Percentiles rank a stretch among this genome's conserved stretches.
phyloP scores from a whole-genome alignment of 1,284 basidiomycete species.

The Cutaneotrichosporon sp. region DNA sequence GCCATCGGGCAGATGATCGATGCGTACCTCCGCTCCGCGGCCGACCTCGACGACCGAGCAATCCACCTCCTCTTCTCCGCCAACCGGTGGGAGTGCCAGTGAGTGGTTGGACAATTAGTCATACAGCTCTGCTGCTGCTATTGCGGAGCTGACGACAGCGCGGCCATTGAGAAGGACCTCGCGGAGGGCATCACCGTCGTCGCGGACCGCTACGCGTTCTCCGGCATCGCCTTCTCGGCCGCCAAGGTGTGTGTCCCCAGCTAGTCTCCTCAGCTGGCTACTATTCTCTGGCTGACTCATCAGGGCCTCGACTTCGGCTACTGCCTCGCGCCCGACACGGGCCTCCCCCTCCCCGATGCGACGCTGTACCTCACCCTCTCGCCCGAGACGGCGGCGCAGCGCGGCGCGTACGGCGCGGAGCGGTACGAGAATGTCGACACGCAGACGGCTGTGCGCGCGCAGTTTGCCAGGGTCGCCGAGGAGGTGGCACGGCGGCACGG shows the following conservation, averaged over 20 bases:
- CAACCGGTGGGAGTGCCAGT: constrained; percentile 96
- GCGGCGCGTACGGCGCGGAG: constrained; percentile 90
- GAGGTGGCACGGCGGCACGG: constrained; percentile 31
- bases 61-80: constrained; percentile 96
- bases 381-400: constrained; percentile 66
- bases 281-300: background rate
- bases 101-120: constrained; percentile 43
- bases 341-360: constrained; percentile 84
- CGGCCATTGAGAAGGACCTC: constrained; percentile 66
- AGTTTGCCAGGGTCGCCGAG: constrained; percentile 64
- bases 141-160: constrained; percentile 54
- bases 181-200: constrained; percentile 71
- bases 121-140: too few relatives aligned
- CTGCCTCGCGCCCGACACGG: constrained; percentile 81
- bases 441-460: constrained; percentile 66
- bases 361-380: constrained; percentile 84
- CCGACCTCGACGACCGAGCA: constrained; percentile 85
- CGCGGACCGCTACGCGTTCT: constrained; percentile 95
- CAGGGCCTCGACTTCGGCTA: constrained; percentile 65
- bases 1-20: constrained; percentile 92
- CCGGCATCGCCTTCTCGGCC: constrained; percentile 90
- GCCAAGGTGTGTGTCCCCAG: constrained; percentile 64
- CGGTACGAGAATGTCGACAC: constrained; percentile 80
- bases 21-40: constrained; percentile 78
- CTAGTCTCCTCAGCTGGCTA: background rate